Conservation (phyloP, 208 protist species). For the Endotrypanum monterogeii region DNA sequence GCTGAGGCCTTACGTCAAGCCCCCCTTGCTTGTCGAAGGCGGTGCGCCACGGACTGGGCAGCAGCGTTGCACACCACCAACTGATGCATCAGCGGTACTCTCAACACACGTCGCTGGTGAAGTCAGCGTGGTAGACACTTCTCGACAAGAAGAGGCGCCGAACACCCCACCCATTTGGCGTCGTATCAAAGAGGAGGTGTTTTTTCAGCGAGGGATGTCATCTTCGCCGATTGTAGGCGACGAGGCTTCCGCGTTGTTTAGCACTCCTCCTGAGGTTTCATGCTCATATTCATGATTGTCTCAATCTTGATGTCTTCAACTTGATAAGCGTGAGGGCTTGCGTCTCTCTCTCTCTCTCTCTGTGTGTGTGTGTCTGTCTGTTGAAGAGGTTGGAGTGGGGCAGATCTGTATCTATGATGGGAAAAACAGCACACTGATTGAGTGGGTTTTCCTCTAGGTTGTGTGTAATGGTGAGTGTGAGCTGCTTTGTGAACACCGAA, state of each 20-base stretch:
- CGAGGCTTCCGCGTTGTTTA: slow-evolving; percentile 16
- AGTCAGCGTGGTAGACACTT: not conserved
- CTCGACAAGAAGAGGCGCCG: not conserved
- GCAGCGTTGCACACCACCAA: not conserved
- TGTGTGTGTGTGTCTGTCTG: no score
- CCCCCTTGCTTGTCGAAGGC: not conserved
- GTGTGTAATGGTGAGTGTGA: not conserved
- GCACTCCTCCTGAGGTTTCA: slow-evolving; percentile 19
- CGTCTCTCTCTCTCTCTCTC: no score
- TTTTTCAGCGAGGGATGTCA: slow-evolving; percentile 5
- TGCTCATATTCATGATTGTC: slow-evolving; percentile 10
- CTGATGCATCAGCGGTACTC: not conserved
- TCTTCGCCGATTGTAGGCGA: slow-evolving; percentile 13
- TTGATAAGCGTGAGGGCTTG: not conserved
- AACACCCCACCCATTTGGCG: slow-evolving; percentile 25
- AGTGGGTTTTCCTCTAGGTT: not conserved
- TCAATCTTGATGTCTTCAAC: not conserved
- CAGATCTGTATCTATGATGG: not conserved
- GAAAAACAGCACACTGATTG: not conserved
- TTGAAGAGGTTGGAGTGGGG: not conserved
- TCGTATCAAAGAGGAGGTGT: slow-evolving; percentile 23
- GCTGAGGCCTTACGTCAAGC: not conserved
- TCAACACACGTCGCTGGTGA: not conserved
- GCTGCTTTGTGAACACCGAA: not conserved
- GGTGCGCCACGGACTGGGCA: not conserved